These are phyloP conservation scores for Pythium aristosporum DNA, from an alignment of 352 stramenopile genomes.

Conservation along the genomic window DNA sequence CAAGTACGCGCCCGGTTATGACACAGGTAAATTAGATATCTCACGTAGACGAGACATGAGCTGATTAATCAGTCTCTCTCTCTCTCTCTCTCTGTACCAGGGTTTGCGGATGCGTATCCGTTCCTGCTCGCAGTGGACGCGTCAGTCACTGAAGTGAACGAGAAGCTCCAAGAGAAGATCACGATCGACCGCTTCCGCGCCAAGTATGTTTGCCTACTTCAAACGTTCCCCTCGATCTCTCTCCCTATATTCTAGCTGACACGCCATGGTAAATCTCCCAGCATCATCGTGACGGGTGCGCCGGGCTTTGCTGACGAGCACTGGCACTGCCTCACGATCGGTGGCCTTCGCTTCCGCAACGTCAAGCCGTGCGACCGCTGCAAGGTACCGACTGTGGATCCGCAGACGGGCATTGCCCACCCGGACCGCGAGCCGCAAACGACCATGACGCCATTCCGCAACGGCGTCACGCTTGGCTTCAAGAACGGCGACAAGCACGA, in stretches of 20 bases:
- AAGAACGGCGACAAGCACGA: slow-evolving; percentile 44
- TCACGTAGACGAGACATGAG: slow-evolving; percentile 1
- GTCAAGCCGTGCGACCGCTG: slow-evolving; percentile 76
- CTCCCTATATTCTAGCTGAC: neutral
- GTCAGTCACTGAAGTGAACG: slow-evolving; percentile 66
- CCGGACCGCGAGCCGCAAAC: slow-evolving; percentile 46
- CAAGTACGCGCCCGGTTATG: slow-evolving; percentile 59
- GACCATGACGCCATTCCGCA: slow-evolving; percentile 52
- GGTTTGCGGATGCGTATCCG: slow-evolving; percentile 79
- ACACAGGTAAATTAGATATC: slow-evolving; percentile 32
- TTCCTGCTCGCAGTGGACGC: slow-evolving; percentile 63
- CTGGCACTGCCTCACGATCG: slow-evolving; percentile 69
- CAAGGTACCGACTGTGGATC: slow-evolving; percentile 76
- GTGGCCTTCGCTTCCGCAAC: slow-evolving; percentile 58
- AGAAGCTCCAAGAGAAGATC: slow-evolving; percentile 46
- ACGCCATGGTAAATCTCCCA: slow-evolving; percentile 13
- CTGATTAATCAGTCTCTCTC: neutral
- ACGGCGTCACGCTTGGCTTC: slow-evolving; percentile 63
- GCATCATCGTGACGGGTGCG: slow-evolving; percentile 69
- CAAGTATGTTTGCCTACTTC: slow-evolving; percentile 37
- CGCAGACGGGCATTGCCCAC: slow-evolving; percentile 50
- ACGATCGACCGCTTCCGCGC: slow-evolving; percentile 82
- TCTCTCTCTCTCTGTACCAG: too few relatives aligned
- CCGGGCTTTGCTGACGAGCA: slow-evolving; percentile 73
- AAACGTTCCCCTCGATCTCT: neutral